Evolutionary conservation across 2,329 filamentous ascomycete species (phyloP).

Genomic region (Penicillium sp.): DNA sequence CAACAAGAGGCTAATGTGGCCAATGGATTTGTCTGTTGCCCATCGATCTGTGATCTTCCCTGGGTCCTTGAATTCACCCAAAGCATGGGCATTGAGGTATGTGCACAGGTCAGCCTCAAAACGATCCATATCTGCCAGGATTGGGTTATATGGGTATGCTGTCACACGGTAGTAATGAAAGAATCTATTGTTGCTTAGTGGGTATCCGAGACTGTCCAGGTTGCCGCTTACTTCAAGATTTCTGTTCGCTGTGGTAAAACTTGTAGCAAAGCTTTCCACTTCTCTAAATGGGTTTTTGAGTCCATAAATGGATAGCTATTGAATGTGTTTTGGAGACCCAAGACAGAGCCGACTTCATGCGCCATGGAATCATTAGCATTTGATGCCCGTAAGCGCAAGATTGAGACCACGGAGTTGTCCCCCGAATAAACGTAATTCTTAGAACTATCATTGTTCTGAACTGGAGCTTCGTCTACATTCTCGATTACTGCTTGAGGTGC

Average conservation of each 20-base stretch:
- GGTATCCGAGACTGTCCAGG: background rate
- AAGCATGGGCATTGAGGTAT: conserved; percentile 28
- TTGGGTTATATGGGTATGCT: conserved; percentile 34
- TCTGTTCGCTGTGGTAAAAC: conserved; percentile 27
- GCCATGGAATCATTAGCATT: conserved; percentile 28
- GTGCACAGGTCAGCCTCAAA: conserved; percentile 33
- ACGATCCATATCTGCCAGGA: conserved; percentile 30
- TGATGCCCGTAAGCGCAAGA: conserved; percentile 28
- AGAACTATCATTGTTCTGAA: conserved; percentile 1
- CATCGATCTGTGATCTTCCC: conserved; percentile 24
- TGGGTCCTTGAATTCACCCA: conserved; percentile 22
- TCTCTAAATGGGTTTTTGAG: conserved; percentile 24
- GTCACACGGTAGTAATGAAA: conserved; percentile 33
- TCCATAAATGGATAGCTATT: conserved; percentile 34
- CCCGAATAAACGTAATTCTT: conserved; percentile 31
- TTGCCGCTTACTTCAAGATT: conserved; percentile 25
- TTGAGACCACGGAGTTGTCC: conserved; percentile 33
- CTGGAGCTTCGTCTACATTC: background rate
- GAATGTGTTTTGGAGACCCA: conserved; percentile 34
- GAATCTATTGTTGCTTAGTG: conserved; percentile 22
- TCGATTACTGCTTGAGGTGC: background rate
- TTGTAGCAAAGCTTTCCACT: conserved; percentile 26
- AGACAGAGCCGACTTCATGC: conserved; percentile 29
- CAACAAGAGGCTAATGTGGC: conserved; percentile 30
- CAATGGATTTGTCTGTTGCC: conserved; percentile 26